Conservation (phyloP, 2,329 filamentous ascomycete species). For the Aureobasidium sp. region DNA sequence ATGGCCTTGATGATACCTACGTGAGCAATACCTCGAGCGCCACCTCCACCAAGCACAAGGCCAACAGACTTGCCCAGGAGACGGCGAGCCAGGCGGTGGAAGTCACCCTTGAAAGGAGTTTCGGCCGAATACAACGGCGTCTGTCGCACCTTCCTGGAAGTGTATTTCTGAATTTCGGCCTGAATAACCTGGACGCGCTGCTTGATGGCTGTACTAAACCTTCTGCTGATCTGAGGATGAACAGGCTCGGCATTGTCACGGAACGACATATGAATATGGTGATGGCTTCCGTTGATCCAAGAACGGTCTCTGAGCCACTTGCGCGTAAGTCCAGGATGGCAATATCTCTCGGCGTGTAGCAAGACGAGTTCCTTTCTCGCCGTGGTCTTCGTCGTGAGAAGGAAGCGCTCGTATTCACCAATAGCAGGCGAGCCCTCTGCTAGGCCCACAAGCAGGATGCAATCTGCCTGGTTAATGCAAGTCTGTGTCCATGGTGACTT, state of each 20-base stretch:
- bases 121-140: conserved; percentile 85
- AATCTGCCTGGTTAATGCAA: conserved; percentile 94
- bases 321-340: conserved; percentile 72
- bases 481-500: conserved; percentile 98
- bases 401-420: conserved; percentile 92
- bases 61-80: conserved; percentile 93
- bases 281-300: conserved; percentile 97
- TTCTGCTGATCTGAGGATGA: conserved; percentile 67
- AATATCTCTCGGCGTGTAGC: conserved; percentile 83
- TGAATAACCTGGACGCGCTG: conserved; percentile 90
- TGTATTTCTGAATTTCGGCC: conserved; percentile 97
- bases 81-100: conserved; percentile 82
- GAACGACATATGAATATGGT: conserved; percentile 94
- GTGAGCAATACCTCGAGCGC: conserved; percentile 84
- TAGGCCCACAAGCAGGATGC: conserved; percentile 84
- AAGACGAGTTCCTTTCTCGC: conserved; percentile 88
- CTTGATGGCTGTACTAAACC: conserved; percentile 79
- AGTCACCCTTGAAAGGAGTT: conserved; percentile 91
- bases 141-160: conserved; percentile 83
- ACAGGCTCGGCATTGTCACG: conserved; percentile 68
- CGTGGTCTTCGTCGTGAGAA: conserved; percentile 95
- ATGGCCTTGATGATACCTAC: conserved; percentile 90
- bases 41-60: conserved; percentile 86
- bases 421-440: conserved; percentile 85
- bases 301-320: conserved; percentile 82